A percentile compares a stretch with the other conserved stretches of the same genome.
These are phyloP conservation scores for Somion occarium DNA, from an alignment of 1,284 basidiomycete species.

Conservation along the genomic window DNA sequence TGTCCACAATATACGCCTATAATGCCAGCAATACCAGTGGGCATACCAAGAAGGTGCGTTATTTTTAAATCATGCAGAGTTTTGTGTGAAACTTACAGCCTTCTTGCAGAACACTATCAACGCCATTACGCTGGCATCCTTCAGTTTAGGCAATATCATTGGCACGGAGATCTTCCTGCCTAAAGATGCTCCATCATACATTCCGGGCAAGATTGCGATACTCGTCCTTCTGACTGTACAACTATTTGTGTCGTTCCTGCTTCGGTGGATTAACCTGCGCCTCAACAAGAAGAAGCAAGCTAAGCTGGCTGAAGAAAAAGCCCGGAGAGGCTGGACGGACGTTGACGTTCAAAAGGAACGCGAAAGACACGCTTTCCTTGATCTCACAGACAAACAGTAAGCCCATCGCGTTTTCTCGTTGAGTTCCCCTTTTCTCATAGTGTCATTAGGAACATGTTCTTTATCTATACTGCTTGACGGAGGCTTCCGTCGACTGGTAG, in stretches of 20 bases:
- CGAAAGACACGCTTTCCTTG: conserved; percentile 56
- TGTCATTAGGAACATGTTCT: conserved; percentile 28
- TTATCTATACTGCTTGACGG: conserved; percentile 30
- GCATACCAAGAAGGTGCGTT: conserved; percentile 56
- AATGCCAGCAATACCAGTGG: conserved; percentile 65
- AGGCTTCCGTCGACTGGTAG: not conserved
- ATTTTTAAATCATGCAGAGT: not conserved
- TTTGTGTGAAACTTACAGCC: not conserved
- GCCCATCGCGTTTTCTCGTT: conserved; percentile 21
- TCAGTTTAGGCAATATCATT: conserved; percentile 55
- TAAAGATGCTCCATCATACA: conserved; percentile 56
- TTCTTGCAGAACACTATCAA: conserved; percentile 44
- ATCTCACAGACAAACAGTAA: conserved; percentile 61
- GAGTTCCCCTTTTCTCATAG: conserved; percentile 1
- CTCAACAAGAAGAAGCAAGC: conserved; percentile 48
- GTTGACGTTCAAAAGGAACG: conserved; percentile 50
- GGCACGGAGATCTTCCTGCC: conserved; percentile 61
- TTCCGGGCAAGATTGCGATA: conserved; percentile 61
- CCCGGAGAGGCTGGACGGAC: conserved; percentile 49
- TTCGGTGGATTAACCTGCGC: conserved; percentile 53
- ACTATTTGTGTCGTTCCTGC: conserved; percentile 41
- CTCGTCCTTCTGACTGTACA: conserved; percentile 54
- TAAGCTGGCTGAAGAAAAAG: conserved; percentile 40
- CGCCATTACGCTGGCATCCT: conserved; percentile 53
- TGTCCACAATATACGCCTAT: conserved; percentile 61